Evolutionary conservation across 139 green algal species (phyloP), one percentile per base, ranked within the genome.

Genomic region (Auxenochlorella protothecoides): DNA sequence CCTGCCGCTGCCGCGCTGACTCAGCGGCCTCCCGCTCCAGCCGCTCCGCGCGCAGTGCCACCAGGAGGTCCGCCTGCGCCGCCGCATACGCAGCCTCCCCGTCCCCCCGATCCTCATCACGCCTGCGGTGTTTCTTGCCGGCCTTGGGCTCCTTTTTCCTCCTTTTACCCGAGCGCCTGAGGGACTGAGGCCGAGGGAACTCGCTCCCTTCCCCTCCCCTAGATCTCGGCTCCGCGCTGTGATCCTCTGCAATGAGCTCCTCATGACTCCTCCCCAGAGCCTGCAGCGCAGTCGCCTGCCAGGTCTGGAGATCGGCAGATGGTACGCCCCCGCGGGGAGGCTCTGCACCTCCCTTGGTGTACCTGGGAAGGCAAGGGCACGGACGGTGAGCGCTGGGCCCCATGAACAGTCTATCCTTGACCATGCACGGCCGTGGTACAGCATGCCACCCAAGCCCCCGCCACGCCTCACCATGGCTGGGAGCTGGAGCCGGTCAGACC

Each of bases 1-100:
- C 14, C 9, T 71, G 61, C 60, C 74, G 68, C 74, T 72, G 71
- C 16, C 80, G 65, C 9, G 16, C 63, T 44, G 72, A 59, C 76
- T 89, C 85, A 5, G 62, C 74, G 10, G 73, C 65, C 73, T 92
- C 85, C 5, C 86, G 70, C 16, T 69, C 56, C 69, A 87, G 63
- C 64, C 87, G 75, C 75, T 90, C 86, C 55, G 74, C 76, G 59
- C 87, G 72, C 69, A 92, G 77, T 57, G 78, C 63, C 53, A 80
- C 78, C 6, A 84, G 13, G 16, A 56, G 6, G 51, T 60, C 66
- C 66, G 60, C 55, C 27, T 27, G 9, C 52, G 11, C n/a, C 16
- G 16, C 12, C 8, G 27, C 59, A 12, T 44, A 59, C 57, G 56
- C 55, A 61, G 60, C 52, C 5, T 79, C 54, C 12, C 70, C 70